A percentile compares a stretch with the other conserved stretches of the same genome.
These are phyloP conservation scores for Cordyceps farinosa DNA, from an alignment of 2,329 filamentous ascomycete genomes.

Conservation along the genomic window DNA sequence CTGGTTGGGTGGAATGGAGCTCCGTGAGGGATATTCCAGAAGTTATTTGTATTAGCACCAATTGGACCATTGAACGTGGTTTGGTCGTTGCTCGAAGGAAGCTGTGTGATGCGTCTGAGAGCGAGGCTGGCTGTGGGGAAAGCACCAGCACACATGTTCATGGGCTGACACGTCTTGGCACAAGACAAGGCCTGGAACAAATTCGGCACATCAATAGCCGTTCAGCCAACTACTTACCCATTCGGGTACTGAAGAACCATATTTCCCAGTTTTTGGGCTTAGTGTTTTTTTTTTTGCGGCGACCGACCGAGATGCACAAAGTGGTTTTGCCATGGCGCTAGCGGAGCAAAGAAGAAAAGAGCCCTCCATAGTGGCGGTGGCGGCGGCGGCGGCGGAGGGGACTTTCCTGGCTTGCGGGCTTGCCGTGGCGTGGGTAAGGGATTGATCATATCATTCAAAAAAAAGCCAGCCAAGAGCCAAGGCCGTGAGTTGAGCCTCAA, in stretches of 20 bases:
- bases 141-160: neutral
- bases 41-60: neutral
- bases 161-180: constrained; percentile 12
- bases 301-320: neutral
- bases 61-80: neutral
- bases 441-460: neutral
- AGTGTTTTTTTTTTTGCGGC: neutral
- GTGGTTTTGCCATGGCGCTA: neutral
- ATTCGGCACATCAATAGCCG: constrained; percentile 9
- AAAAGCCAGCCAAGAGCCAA: neutral
- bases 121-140: constrained; percentile 6
- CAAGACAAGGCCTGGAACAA: constrained; percentile 5
- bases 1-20: neutral
- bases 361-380: constrained; percentile 3
- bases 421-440: constrained; percentile 10
- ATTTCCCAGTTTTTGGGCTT: neutral
- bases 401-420: neutral
- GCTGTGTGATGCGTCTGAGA: neutral
- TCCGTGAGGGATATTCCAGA: constrained; percentile 3
- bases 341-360: neutral
- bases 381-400: neutral
- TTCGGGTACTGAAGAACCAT: neutral
- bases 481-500: too few relatives aligned
- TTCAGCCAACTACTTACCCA: neutral
- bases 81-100: too few relatives aligned